Evolutionary conservation across 768 basidiomycete species (phyloP).

Genomic region (Psilocybe cyanescens): DNA sequence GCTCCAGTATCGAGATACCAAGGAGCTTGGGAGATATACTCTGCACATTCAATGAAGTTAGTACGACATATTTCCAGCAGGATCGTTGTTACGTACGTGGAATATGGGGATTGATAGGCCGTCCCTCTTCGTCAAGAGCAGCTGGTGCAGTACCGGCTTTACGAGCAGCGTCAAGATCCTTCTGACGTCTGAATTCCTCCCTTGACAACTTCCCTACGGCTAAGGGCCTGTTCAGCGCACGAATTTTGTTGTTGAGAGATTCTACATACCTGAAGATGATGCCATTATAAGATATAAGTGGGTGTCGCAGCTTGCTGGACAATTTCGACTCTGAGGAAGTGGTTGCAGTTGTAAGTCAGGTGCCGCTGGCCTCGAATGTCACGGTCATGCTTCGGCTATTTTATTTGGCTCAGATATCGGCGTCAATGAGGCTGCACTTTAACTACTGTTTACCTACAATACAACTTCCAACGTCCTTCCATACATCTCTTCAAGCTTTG

Average conservation of each 20-base stretch:
- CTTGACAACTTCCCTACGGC: slow-evolving; percentile 85
- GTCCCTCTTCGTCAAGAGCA: slow-evolving; percentile 93
- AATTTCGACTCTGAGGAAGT: not conserved
- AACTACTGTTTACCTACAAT: too few species aligned
- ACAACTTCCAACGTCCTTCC: too few species aligned
- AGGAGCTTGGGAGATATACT: slow-evolving; percentile 98
- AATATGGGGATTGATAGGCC: slow-evolving; percentile 98
- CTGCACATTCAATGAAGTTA: slow-evolving; percentile 37
- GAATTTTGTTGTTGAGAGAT: not conserved
- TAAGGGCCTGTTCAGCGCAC: slow-evolving; percentile 25
- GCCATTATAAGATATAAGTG: slow-evolving; percentile 32
- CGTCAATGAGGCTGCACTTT: slow-evolving; percentile 1
- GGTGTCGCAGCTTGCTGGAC: not conserved
- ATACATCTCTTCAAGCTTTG: too few species aligned
- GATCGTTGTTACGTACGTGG: slow-evolving; percentile 68
- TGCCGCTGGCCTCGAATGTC: not conserved
- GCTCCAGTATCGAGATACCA: slow-evolving; percentile 98
- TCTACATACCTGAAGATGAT: slow-evolving; percentile 42
- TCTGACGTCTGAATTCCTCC: slow-evolving; percentile 93
- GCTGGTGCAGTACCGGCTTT: slow-evolving; percentile 98
- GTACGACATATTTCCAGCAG: not conserved
- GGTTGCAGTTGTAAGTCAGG: not conserved
- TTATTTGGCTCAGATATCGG: slow-evolving; percentile 14
- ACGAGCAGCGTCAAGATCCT: slow-evolving; percentile 96
- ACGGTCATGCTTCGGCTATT: not conserved